phyloP scores from a whole-genome alignment of 164 flowering plant species.

The Dillenia turbinata region DNA sequence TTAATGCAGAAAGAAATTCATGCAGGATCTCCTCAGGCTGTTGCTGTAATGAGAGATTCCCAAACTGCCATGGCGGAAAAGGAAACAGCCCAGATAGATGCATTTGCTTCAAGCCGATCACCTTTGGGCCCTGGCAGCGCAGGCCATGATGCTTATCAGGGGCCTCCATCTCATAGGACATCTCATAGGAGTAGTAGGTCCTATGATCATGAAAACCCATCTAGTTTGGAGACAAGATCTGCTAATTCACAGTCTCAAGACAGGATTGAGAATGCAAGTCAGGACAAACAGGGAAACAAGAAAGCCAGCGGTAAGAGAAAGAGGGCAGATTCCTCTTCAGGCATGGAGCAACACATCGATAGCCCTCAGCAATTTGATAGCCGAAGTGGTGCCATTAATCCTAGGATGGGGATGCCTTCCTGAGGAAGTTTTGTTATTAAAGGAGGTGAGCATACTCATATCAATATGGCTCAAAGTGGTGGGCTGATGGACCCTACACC shows the following conservation, averaged over 20 bases:
- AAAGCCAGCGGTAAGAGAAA: constrained; percentile 55
- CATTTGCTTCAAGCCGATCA: constrained; percentile 40
- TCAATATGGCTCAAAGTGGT: constrained; percentile 24
- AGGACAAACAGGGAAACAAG: constrained; percentile 42
- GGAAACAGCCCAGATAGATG: constrained; percentile 45
- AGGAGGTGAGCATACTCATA: constrained; percentile 29
- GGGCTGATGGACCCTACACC: constrained; percentile 25
- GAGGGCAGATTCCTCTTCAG: constrained; percentile 43
- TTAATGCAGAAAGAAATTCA: constrained; percentile 17
- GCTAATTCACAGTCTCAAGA: constrained; percentile 66
- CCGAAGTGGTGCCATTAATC: constrained; percentile 19
- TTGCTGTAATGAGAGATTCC: constrained; percentile 41
- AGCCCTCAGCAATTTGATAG: constrained; percentile 39
- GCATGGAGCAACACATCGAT: constrained; percentile 34
- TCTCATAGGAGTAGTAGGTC: constrained; percentile 53
- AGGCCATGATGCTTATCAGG: constrained; percentile 58
- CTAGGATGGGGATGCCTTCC: constrained; percentile 41
- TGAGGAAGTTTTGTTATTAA: constrained; percentile 24
- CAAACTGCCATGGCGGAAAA: constrained; percentile 37
- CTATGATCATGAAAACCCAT: constrained; percentile 74
- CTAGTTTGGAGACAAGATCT: constrained; percentile 69
- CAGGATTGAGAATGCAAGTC: constrained; percentile 33
- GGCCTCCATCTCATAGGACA: constrained; percentile 48
- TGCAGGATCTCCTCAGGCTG: constrained; percentile 53
- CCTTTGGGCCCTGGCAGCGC: constrained; percentile 50